These are phyloP conservation scores for Trichosporon sp. DNA, from an alignment of 1,284 basidiomycete species.

Conservation along the genomic window DNA sequence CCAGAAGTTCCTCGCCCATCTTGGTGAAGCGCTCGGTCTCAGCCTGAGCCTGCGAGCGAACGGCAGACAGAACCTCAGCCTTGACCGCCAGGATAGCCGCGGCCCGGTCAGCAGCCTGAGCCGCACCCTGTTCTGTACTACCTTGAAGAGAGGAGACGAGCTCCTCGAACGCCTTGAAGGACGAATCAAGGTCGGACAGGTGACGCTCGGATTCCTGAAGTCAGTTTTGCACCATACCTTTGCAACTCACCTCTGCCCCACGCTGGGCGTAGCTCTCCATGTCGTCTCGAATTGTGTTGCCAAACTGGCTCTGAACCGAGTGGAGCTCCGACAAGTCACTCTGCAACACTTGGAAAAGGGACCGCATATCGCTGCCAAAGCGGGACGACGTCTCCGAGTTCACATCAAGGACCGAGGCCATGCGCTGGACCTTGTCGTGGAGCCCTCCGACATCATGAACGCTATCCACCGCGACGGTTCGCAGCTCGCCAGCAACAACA, in stretches of 20 bases:
- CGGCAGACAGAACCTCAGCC: slow-evolving; percentile 40
- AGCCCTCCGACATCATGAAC: slow-evolving; percentile 67
- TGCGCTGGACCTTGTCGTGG: slow-evolving; percentile 80
- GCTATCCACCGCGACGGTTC: slow-evolving; percentile 63
- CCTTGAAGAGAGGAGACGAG: slow-evolving; percentile 60
- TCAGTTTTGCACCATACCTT: slow-evolving; percentile 11
- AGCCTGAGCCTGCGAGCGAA: slow-evolving; percentile 33
- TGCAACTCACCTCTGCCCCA: slow-evolving; percentile 47
- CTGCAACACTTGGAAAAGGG: slow-evolving; percentile 62
- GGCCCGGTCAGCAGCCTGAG: slow-evolving; percentile 53
- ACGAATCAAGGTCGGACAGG: slow-evolving; percentile 37
- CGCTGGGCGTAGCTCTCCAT: slow-evolving; percentile 60
- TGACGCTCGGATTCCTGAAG: slow-evolving; percentile 29
- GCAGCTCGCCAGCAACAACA: slow-evolving; percentile 65
- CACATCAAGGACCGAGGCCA: slow-evolving; percentile 60
- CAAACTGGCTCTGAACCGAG: slow-evolving; percentile 49
- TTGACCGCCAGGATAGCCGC: slow-evolving; percentile 31
- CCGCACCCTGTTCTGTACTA: slow-evolving; percentile 55
- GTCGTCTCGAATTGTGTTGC: slow-evolving; percentile 56
- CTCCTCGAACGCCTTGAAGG: slow-evolving; percentile 59
- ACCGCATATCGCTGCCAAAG: slow-evolving; percentile 59
- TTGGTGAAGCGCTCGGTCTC: slow-evolving; percentile 29
- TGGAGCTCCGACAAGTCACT: slow-evolving; percentile 55
- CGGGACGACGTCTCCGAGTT: slow-evolving; percentile 64
- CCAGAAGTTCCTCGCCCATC: slow-evolving; percentile 43